phyloP scores from a whole-genome alignment of 192 early-diverging fungal genomes.

The Mortierella antarctica region DNA sequence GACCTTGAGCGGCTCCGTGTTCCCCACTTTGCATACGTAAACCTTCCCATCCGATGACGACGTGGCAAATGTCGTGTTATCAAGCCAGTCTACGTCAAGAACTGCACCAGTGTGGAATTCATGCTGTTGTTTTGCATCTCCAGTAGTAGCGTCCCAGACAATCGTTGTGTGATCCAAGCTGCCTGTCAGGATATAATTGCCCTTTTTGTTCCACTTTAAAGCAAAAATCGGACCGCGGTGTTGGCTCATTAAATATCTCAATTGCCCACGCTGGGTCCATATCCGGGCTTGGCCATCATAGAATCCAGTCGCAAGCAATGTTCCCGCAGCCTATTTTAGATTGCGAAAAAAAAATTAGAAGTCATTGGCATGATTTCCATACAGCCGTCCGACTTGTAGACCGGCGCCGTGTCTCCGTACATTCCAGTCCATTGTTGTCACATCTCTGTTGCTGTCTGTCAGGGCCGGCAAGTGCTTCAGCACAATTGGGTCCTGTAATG shows the following conservation, averaged over 20 bases:
- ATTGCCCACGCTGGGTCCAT: constrained; percentile 74
- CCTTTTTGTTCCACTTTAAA: constrained; percentile 87
- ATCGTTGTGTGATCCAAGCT: constrained; percentile 83
- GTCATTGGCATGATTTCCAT: not conserved
- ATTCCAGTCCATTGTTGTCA: constrained; percentile 90
- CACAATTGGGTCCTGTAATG: constrained; percentile 61
- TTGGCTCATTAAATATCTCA: constrained; percentile 56
- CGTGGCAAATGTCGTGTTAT: constrained; percentile 91
- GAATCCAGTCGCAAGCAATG: constrained; percentile 83
- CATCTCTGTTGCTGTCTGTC: constrained; percentile 69
- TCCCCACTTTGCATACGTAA: constrained; percentile 82
- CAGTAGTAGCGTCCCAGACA: constrained; percentile 86
- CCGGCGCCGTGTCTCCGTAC: constrained; percentile 23
- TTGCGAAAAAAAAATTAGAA: constrained; percentile 1
- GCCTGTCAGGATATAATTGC: constrained; percentile 77
- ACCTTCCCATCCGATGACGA: constrained; percentile 85
- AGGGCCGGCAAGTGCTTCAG: constrained; percentile 64
- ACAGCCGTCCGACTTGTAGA: constrained; percentile 23
- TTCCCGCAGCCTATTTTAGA: constrained; percentile 72
- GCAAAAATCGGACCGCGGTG: constrained; percentile 87
- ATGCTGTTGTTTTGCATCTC: constrained; percentile 79
- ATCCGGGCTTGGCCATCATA: constrained; percentile 89
- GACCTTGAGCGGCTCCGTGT: constrained; percentile 72
- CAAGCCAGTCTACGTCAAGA: constrained; percentile 93
- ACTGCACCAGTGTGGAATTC: constrained; percentile 66